A percentile compares a stretch with the other conserved stretches of the same genome.
These are phyloP conservation scores for Lyophyllum decastes DNA, from an alignment of 768 basidiomycete species.

Conservation along the genomic window DNA sequence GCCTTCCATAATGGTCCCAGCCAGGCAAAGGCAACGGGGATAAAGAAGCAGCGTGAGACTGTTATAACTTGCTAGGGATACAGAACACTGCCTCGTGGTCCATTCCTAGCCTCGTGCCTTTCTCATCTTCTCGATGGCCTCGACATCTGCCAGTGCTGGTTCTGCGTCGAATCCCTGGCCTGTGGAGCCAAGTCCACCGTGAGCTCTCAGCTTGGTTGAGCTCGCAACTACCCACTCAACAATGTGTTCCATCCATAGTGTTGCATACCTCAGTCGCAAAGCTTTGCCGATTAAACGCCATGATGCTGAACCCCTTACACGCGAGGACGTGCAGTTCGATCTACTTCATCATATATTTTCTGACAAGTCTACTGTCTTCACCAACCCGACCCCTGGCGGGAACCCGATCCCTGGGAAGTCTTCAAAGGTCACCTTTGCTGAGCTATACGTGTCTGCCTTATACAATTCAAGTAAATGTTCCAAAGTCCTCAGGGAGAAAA, in stretches of 20 bases:
- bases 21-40: conserved; percentile 4
- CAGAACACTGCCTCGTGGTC: background rate
- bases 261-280: conserved; percentile 65
- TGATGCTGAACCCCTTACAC: conserved; percentile 81
- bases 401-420: conserved; percentile 47
- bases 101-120: conserved; percentile 18
- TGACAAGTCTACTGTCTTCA: conserved; percentile 69
- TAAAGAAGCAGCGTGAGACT: conserved; percentile 17
- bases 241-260: conserved; percentile 30
- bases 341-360: conserved; percentile 80
- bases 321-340: conserved; percentile 87
- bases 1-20: conserved; percentile 18
- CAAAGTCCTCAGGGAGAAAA: conserved; percentile 86
- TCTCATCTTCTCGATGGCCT: conserved; percentile 47
- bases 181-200: conserved; percentile 57
- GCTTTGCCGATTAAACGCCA: conserved; percentile 79
- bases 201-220: conserved; percentile 25
- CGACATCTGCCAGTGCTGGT: conserved; percentile 35
- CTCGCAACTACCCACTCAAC: background rate
- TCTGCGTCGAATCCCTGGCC: conserved; percentile 39
- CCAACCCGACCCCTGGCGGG: conserved; percentile 53
- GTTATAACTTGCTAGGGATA: background rate
- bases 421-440: conserved; percentile 69
- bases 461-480: conserved; percentile 84
- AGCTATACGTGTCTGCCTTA: conserved; percentile 82